Evolutionary conservation across 495 filamentous ascomycete genomes (phyloP).

Genomic region (Penicillium subrubescens): DNA sequence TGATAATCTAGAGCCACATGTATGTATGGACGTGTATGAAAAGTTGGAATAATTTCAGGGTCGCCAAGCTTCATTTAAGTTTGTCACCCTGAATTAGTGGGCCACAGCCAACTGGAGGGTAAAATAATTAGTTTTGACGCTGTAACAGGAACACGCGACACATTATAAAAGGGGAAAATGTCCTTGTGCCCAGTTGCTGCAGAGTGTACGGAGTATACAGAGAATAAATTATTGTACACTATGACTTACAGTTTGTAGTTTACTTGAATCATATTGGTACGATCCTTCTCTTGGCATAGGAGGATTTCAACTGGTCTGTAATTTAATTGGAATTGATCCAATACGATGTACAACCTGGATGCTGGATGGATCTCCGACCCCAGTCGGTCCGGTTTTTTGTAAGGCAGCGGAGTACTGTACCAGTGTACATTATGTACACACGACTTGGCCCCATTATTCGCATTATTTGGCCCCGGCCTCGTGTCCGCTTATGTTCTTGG

Average conservation of each 20-base stretch:
- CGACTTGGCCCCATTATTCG: background rate
- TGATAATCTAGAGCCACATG: background rate
- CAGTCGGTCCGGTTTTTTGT: no score
- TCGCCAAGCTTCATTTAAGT: slow-evolving; percentile 1
- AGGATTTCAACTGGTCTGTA: background rate
- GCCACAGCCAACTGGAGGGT: background rate
- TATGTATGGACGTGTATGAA: background rate
- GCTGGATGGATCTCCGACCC: background rate
- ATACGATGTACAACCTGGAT: background rate
- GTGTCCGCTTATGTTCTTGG: background rate
- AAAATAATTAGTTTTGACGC: no score
- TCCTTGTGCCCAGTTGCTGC: background rate
- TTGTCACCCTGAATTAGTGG: background rate
- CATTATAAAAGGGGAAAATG: background rate
- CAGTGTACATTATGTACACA: no score
- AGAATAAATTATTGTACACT: no score
- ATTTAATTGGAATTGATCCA: background rate
- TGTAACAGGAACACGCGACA: slow-evolving; percentile 1
- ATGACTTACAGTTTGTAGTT: background rate
- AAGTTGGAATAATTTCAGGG: background rate
- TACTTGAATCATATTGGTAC: background rate
- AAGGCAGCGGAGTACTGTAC: no score
- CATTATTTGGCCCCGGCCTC: background rate
- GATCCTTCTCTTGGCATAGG: background rate
- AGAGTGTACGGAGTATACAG: no score